Base-by-base conservation (phyloP, 768 basidiomycete genomes). In the Amanita subjunquillea region DNA sequence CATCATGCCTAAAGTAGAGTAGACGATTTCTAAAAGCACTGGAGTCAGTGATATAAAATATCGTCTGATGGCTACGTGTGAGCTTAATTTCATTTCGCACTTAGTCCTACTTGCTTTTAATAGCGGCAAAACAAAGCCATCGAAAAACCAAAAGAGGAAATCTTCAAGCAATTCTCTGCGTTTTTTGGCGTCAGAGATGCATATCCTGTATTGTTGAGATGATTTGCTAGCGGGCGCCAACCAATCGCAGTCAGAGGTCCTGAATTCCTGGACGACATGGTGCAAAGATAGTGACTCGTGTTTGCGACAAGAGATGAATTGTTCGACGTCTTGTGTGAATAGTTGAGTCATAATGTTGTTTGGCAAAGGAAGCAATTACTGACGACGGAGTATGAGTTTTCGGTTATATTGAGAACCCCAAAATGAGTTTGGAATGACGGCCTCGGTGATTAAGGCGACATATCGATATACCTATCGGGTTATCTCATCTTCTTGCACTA, bases 111-210 rank as follows among this genome's bases (percentile, higher is more conserved):
- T 42, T 56, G 90, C 95, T 72, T 80, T 85, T 32, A 98, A 65
- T 4, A 98, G 69, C 0, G 87, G 79, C 3, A 87, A 65, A 6
- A 98, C 65, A 63, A 94, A 92, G 0, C 81, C 84, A 60, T 93
- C 87, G 54, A 96, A 90, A 58, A 91, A 85, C 96, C 96, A 99
- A 62, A 82, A 87, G n/a, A 97, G 53, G 60, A 95, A 91, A 48
- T 97, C 91, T 62, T 90, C 82, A 0, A 93, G 60, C 12, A 98
- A 66, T 61, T 91, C 83, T n/a, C 79, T 73, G 15, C 91, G 77
- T 64, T 91, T 96, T 30, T 79, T 58, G 2, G 80, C 68, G 59
- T 97, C 93, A 0, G 80, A 78, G 3, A 79, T 77, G 6, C 79
- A 69, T 0, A 82, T 75, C 46, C 83, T 72, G 2, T 63, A 58